These are phyloP conservation scores for Tuber calosporum DNA, from an alignment of 495 filamentous ascomycete species.

Conservation along the genomic window DNA sequence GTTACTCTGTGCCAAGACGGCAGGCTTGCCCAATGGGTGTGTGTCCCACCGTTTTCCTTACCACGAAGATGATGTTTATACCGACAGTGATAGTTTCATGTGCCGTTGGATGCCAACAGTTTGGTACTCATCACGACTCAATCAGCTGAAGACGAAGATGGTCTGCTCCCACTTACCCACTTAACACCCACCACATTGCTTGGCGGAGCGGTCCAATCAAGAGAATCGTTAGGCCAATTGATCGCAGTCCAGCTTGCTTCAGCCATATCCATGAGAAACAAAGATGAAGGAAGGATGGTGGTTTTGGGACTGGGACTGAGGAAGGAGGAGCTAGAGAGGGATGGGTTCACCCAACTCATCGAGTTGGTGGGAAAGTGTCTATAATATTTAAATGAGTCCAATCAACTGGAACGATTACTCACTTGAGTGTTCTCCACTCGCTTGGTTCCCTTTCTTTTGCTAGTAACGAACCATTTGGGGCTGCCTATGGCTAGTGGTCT, in stretches of 20 bases:
- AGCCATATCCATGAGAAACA: slow-evolving; percentile 61
- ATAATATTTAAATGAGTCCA: slow-evolving; percentile 40
- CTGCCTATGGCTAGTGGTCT: neutral
- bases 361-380: slow-evolving; percentile 68
- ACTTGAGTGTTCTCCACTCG: neutral
- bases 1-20: slow-evolving; percentile 82
- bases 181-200: slow-evolving; percentile 83
- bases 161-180: slow-evolving; percentile 66
- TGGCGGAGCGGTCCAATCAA: slow-evolving; percentile 69
- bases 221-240: slow-evolving; percentile 78
- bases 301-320: slow-evolving; percentile 75
- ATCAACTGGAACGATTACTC: neutral
- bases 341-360: slow-evolving; percentile 73
- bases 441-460: neutral
- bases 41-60: slow-evolving; percentile 23
- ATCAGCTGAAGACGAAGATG: slow-evolving; percentile 49
- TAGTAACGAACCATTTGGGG: neutral
- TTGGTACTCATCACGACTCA: slow-evolving; percentile 53
- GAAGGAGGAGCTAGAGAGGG: slow-evolving; percentile 55
- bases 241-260: slow-evolving; percentile 83
- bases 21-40: slow-evolving; percentile 84
- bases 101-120: slow-evolving; percentile 66
- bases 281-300: slow-evolving; percentile 69
- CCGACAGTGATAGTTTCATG: slow-evolving; percentile 63
- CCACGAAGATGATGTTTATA: slow-evolving; percentile 9